Evolutionary conservation across 306 rosid genomes (phyloP).

Genomic region (Sicyos edulis): DNA sequence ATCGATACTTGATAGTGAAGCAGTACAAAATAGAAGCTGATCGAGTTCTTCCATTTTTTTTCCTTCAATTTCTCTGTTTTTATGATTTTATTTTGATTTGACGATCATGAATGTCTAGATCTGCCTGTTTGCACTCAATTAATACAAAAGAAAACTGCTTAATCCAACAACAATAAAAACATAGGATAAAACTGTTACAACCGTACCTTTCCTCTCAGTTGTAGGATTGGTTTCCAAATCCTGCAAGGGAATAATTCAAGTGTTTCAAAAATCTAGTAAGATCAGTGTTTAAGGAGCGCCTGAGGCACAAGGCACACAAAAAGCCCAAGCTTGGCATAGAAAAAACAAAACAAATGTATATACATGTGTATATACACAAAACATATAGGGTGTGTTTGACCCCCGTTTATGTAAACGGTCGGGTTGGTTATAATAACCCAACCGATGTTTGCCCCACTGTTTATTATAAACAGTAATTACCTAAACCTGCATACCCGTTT

Average conservation of each 20-base stretch:
- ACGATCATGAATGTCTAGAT: neutral
- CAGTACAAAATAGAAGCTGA: neutral
- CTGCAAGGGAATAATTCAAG: constrained; percentile 28
- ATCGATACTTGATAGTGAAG: neutral
- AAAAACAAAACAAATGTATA: too few species aligned
- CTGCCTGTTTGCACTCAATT: neutral
- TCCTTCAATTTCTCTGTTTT: too few species aligned
- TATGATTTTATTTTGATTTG: neutral
- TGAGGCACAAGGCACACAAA: too few species aligned
- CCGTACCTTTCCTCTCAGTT: constrained; percentile 29
- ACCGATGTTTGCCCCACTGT: too few species aligned
- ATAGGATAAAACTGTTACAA: constrained; percentile 8
- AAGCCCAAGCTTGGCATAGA: too few species aligned
- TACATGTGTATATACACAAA: too few species aligned
- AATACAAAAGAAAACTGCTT: neutral
- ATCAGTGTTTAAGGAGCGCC: neutral
- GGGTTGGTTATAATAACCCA: too few species aligned
- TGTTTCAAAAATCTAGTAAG: neutral
- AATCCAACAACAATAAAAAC: neutral
- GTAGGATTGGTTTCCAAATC: constrained; percentile 38
- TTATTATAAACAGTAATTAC: too few species aligned
- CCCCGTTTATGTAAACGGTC: too few species aligned
- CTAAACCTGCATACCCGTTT: too few species aligned
- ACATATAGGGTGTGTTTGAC: too few species aligned
- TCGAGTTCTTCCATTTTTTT: neutral